A percentile compares a stretch with the other conserved stretches of the same genome.
phyloP scores from a whole-genome alignment of 2,329 filamentous ascomycete species.

The Claviceps sorghi region DNA sequence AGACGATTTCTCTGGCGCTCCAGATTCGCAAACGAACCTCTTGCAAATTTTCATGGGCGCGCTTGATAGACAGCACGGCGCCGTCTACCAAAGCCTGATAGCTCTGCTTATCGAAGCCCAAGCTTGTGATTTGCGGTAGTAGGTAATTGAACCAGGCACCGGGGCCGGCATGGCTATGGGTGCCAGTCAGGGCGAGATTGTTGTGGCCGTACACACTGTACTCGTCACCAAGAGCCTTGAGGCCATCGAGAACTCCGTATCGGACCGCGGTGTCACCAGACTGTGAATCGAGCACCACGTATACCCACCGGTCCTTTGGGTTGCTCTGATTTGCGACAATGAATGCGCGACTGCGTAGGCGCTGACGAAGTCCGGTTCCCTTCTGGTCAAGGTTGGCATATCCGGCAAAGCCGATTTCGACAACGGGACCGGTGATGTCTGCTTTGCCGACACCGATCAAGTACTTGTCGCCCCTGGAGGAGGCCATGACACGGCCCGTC shows the following conservation, averaged over 20 bases:
- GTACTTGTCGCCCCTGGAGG: constrained; percentile 22
- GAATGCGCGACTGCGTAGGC: constrained; percentile 79
- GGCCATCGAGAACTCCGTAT: constrained; percentile 68
- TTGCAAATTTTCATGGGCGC: constrained; percentile 48
- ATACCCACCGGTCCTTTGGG: constrained; percentile 62
- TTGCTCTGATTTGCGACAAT: constrained; percentile 58
- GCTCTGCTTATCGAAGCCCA: constrained; percentile 74
- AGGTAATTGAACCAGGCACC: constrained; percentile 93
- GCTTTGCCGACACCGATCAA: constrained; percentile 42
- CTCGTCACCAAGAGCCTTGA: constrained; percentile 52
- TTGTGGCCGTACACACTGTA: constrained; percentile 63
- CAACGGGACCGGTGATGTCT: constrained; percentile 58
- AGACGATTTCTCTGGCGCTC: not conserved
- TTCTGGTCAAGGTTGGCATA: constrained; percentile 77
- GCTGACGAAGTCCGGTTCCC: constrained; percentile 72
- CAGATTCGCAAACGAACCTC: constrained; percentile 20
- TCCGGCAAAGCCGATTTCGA: constrained; percentile 82
- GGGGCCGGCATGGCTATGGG: constrained; percentile 83
- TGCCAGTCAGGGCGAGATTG: constrained; percentile 82
- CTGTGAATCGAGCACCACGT: constrained; percentile 74
- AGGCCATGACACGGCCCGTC: not conserved
- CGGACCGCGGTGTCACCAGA: constrained; percentile 81
- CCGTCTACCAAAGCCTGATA: constrained; percentile 84
- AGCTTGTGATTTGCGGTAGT: constrained; percentile 75
- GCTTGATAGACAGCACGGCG: constrained; percentile 63